Evolutionary conservation across 1,139 yeast species (phyloP).

Genomic region (Nakaseomyces nivariensis): DNA sequence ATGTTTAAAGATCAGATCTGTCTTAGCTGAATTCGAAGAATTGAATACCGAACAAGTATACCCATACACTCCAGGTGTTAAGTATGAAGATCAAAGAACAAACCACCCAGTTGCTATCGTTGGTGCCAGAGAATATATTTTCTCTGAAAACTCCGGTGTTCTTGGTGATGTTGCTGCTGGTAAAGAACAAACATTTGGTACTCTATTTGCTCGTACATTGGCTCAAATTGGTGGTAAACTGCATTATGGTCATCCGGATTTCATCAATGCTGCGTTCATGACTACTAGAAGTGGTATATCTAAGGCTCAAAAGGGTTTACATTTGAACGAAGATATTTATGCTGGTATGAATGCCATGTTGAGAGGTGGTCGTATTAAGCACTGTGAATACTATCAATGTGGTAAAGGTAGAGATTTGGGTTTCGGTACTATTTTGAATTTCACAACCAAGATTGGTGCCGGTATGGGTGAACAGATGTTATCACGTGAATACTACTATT

Average conservation of each 20-base stretch:
- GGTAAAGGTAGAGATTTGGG: slow-evolving; percentile 99
- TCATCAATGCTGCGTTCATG: slow-evolving; percentile 88
- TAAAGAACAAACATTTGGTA: slow-evolving; percentile 99
- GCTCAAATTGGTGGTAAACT: slow-evolving; percentile 98
- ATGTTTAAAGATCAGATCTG: slow-evolving; percentile 94
- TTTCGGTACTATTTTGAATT: slow-evolving; percentile 94
- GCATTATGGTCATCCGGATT: slow-evolving; percentile 99
- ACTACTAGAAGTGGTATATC: slow-evolving; percentile 99
- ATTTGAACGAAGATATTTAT: slow-evolving; percentile 96
- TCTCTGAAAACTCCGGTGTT: slow-evolving; percentile 97
- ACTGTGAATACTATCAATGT: slow-evolving; percentile 98
- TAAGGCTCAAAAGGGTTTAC: slow-evolving; percentile 97
- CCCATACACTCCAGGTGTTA: slow-evolving; percentile 56
- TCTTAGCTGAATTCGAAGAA: slow-evolving; percentile 96
- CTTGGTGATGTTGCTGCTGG: slow-evolving; percentile 99
- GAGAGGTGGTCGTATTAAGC: slow-evolving; percentile 99
- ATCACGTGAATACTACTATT: slow-evolving; percentile 93
- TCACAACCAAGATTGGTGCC: slow-evolving; percentile 99
- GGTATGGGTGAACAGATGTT: slow-evolving; percentile 99
- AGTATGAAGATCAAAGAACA: slow-evolving; percentile 37
- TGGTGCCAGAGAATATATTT: slow-evolving; percentile 98
- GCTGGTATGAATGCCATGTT: slow-evolving; percentile 98
- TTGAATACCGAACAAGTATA: slow-evolving; percentile 75
- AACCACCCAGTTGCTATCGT: slow-evolving; percentile 90
- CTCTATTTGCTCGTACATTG: slow-evolving; percentile 94